A percentile compares a stretch with the other conserved stretches of the same genome.
phyloP scores from a whole-genome alignment of 2,329 filamentous ascomycete species.

The Moelleriella libera region DNA sequence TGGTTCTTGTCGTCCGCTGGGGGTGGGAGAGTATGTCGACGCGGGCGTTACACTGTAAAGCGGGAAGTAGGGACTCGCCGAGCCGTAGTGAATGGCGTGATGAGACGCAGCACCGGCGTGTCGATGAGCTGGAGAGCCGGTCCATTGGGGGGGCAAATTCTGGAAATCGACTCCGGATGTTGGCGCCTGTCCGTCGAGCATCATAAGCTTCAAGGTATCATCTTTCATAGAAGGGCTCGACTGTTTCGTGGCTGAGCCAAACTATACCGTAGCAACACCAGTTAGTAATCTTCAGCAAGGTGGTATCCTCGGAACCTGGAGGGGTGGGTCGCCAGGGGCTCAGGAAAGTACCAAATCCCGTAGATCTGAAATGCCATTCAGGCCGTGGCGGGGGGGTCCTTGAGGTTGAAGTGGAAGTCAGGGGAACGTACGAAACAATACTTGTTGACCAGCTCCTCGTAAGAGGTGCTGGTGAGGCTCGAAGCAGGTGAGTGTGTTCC shows the following conservation, averaged over 20 bases:
- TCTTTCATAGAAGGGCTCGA: conserved; percentile 35
- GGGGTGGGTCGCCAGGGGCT: not conserved
- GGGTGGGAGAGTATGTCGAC: conserved; percentile 3
- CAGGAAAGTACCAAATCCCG: not conserved
- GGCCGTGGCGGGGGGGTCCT: conserved; percentile 7
- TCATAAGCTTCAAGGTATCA: conserved; percentile 10
- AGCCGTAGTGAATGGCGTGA: conserved; percentile 21
- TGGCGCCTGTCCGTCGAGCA: not conserved
- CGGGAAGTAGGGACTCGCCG: conserved; percentile 6
- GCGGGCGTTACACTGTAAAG: conserved; percentile 7
- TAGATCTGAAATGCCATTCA: not conserved
- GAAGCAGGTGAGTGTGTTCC: conserved; percentile 10
- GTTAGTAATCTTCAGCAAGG: conserved; percentile 21
- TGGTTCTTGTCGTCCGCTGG: conserved; percentile 6
- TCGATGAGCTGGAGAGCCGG: conserved; percentile 9
- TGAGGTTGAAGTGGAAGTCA: conserved; percentile 16
- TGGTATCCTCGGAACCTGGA: not conserved
- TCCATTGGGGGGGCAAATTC: not conserved
- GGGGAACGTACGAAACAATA: conserved; percentile 96
- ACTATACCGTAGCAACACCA: conserved; percentile 25
- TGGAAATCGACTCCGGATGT: not conserved
- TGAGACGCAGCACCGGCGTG: conserved; percentile 23
- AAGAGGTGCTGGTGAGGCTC: conserved; percentile 68
- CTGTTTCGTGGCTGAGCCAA: conserved; percentile 40
- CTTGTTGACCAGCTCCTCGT: conserved; percentile 94